Percentiles rank a stretch among this genome's conserved stretches.
These are phyloP conservation scores for Prillingera fragicola DNA, from an alignment of 1,284 basidiomycete genomes.

Conservation along the genomic window DNA sequence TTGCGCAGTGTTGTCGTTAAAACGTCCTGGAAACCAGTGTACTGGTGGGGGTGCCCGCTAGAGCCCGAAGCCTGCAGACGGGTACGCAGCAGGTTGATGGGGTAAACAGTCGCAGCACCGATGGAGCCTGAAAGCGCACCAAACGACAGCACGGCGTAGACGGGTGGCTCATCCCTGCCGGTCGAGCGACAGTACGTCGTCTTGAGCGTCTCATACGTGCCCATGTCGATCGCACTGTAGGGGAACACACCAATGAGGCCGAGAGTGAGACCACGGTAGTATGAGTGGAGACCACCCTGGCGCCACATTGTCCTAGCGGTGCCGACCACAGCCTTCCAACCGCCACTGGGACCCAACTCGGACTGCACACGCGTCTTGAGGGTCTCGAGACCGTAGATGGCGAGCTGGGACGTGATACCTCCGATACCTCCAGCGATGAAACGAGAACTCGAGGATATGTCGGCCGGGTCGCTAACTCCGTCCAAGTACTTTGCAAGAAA, in stretches of 20 bases:
- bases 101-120: conserved; percentile 84
- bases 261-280: conserved; percentile 84
- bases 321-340: conserved; percentile 58
- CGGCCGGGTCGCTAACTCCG: conserved; percentile 76
- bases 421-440: conserved; percentile 95
- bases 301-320: conserved; percentile 63
- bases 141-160: conserved; percentile 74
- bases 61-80: conserved; percentile 93
- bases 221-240: conserved; percentile 87
- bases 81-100: conserved; percentile 87
- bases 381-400: conserved; percentile 49
- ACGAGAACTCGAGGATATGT: conserved; percentile 85
- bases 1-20: conserved; percentile 69
- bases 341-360: conserved; percentile 57
- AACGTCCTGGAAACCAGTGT: conserved; percentile 84
- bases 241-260: conserved; percentile 86
- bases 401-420: conserved; percentile 88
- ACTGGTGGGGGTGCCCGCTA: conserved; percentile 80
- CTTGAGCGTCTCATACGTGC: conserved; percentile 86
- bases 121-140: conserved; percentile 84
- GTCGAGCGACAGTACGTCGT: conserved; percentile 73
- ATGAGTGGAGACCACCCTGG: conserved; percentile 74
- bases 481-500: conserved; percentile 90
- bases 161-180: conserved; percentile 72
- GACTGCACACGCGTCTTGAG: conserved; percentile 89